phyloP scores from a whole-genome alignment of 176 grass and related monocot genomes.

The Rhynchospora breviuscula region DNA sequence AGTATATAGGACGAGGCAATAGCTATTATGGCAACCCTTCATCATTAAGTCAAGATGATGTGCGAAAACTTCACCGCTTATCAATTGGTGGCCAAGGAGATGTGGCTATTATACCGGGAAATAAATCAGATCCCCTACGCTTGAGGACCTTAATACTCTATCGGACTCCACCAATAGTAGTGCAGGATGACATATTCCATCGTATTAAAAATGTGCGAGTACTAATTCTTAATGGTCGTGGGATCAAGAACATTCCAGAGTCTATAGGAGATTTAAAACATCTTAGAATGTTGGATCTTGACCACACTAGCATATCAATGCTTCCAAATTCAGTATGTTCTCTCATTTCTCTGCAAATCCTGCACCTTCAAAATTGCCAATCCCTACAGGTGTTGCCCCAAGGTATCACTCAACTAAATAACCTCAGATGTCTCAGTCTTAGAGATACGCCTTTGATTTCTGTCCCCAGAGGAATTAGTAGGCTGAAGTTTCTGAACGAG shows the following conservation, averaged over 20 bases:
- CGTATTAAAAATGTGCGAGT: constrained; percentile 3
- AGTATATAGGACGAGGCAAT: constrained; percentile 19
- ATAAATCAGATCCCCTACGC: neutral
- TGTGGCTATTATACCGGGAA: neutral
- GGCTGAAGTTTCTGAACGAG: constrained; percentile 11
- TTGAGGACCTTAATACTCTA: neutral
- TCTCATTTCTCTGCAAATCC: neutral
- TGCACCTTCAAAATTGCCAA: neutral
- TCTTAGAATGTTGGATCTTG: constrained; percentile 21
- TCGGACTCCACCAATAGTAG: neutral
- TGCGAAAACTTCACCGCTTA: neutral
- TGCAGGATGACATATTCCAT: constrained; percentile 17
- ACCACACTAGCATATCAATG: constrained; percentile 8
- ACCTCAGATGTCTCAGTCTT: constrained; percentile 16
- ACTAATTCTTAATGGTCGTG: constrained; percentile 18
- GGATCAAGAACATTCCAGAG: constrained; percentile 10
- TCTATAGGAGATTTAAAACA: constrained; percentile 20
- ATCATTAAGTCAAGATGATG: neutral
- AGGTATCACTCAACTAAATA: constrained; percentile 12
- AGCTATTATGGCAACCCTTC: constrained; percentile 11
- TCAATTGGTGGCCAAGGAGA: neutral
- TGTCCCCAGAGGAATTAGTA: constrained; percentile 28
- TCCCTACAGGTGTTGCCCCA: constrained; percentile 1
- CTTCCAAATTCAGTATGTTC: constrained; percentile 16
- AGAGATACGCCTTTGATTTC: neutral